Base-by-base conservation (phyloP, 257 asterid species). In the Coffea eugenioides region DNA sequence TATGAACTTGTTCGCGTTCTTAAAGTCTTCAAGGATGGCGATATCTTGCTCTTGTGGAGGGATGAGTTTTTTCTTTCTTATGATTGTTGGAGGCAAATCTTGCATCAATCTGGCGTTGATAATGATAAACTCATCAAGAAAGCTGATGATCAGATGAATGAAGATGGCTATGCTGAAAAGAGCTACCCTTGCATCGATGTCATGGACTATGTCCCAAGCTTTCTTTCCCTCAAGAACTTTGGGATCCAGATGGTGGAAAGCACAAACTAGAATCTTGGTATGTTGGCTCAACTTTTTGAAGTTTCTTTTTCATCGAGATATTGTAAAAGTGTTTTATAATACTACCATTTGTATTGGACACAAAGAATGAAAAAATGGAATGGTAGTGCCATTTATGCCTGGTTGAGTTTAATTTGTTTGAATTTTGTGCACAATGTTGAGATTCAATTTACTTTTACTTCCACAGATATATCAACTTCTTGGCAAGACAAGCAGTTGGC, bases 11-110 rank as follows among this genome's bases (percentile, higher is more conserved):
- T 87, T 71, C 43, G 51, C 5, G 80, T 85, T 15, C 45, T 90
- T 25, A 85, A 82, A 80, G 83, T 72, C 64, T 86, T 82, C 43
- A 73, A 46, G 72, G 87, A 88, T 78, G 93, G 91, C 8, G 89
- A 80, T 13, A 77, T 88, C n/a, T 81, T 88, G 84, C 77, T 88
- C 64, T 64, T 81, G 5, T 83, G 85, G 85, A 69, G 74, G 27
- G 86, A 88, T 68, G 69, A 27, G 21, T 18, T 4, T 64, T 39
- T 88, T 48, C 84, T 86, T 65, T 86, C 79, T 21, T 85, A 79
- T 81, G 43, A 77, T 48, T 76, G 76, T n/a, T 56, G 54, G 81
- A 82, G 39, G 46, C 79, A 74, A 87, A 72, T 82, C 21, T 49
- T 62, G 69, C 39, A 5, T 5, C 6, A 46, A 0, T 71, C 78